These are phyloP conservation scores for Phytophthora aleatoria DNA, from an alignment of 352 stramenopile genomes.

Conservation along the genomic window DNA sequence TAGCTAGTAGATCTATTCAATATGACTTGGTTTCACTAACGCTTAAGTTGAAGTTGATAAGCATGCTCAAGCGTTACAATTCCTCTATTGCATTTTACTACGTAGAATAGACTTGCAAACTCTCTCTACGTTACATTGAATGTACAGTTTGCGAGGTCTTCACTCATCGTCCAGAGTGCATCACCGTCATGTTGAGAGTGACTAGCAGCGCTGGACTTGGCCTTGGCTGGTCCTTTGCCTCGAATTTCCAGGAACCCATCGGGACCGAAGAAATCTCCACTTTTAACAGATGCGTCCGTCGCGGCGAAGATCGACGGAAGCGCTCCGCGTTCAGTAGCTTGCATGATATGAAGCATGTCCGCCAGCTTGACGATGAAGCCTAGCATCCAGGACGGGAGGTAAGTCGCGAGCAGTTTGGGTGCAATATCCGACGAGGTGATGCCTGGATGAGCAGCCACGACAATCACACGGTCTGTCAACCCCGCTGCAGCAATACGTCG, in stretches of 20 bases:
- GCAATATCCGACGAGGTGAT: slow-evolving; percentile 37
- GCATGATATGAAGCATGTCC: slow-evolving; percentile 38
- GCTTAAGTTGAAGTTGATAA: slow-evolving; percentile 12
- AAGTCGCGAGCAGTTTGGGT: slow-evolving; percentile 30
- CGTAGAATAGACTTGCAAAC: not conserved
- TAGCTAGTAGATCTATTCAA: not conserved
- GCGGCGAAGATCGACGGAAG: slow-evolving; percentile 41
- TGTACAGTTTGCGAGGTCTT: slow-evolving; percentile 25
- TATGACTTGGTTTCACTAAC: not conserved
- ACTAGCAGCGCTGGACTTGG: slow-evolving; percentile 36
- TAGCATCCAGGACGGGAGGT: slow-evolving; percentile 31
- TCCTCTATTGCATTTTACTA: not conserved
- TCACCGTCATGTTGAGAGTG: slow-evolving; percentile 33
- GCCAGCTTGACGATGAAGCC: slow-evolving; percentile 36
- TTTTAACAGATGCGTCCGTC: slow-evolving; percentile 26
- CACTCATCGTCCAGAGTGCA: slow-evolving; percentile 44
- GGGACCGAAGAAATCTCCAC: slow-evolving; percentile 33
- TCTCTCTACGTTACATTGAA: slow-evolving; percentile 26
- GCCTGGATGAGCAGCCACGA: slow-evolving; percentile 40
- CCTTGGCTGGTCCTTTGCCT: slow-evolving; percentile 31
- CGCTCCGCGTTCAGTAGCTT: slow-evolving; percentile 34
- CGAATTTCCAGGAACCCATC: slow-evolving; percentile 37
- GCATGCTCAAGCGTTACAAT: too few relatives aligned
- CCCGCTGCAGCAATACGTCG: slow-evolving; percentile 34
- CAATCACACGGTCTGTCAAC: slow-evolving; percentile 31